Evolutionary conservation across 208 protist genomes (phyloP), one percentile per base, ranked within the genome.

Genomic region (Trypanosoma mega): DNA sequence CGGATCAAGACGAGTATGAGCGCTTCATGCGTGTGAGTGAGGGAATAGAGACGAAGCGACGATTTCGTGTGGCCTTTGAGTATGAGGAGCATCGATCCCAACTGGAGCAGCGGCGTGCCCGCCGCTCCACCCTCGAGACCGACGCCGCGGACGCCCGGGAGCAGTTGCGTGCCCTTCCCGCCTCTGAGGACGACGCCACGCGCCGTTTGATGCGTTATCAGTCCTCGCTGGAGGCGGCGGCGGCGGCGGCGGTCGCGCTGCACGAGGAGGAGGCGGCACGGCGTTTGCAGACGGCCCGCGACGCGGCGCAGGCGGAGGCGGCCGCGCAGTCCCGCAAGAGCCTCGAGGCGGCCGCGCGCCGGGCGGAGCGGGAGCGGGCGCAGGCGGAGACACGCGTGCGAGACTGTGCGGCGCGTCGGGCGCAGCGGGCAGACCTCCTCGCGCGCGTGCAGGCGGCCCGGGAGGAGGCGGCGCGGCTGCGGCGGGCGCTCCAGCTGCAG

Each of bases 1-100:
- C 84, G n/a, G 88, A 97, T 54, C 86, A 93, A 46, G 79, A 87
- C 27, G 89, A 92, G 62, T 97, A 95, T 65, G 68, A 89, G 54
- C 46, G 50, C 4, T 93, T 87, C 55, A 60, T 91, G 34, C 62
- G 79, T 26, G 59, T 82, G 36, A 81, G 65, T 51, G 87, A 89
- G 48, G 73, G 68, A 31, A 74, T 96, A 39, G 82, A 96, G 54
- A 72, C 74, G 41, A 87, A 88, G 68, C 72, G 66, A 52, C 56
- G 64, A 11, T 93, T 94, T 58, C 69, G 80, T 31, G 57, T 87
- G 21, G 87, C 90, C 27, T 80, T 85, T 70, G 79, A 91, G 27
- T 94, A 86, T 67, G 54, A 84, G 52, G 69, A 79, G 36, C 77
- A 80, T 39, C 46, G 47, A 34, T 51, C 63, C 16, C 50, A 68